Evolutionary conservation across 257 asterid species (phyloP), one percentile per base, ranked within the genome.

Genomic region (Solanum ahanhuiri): DNA sequence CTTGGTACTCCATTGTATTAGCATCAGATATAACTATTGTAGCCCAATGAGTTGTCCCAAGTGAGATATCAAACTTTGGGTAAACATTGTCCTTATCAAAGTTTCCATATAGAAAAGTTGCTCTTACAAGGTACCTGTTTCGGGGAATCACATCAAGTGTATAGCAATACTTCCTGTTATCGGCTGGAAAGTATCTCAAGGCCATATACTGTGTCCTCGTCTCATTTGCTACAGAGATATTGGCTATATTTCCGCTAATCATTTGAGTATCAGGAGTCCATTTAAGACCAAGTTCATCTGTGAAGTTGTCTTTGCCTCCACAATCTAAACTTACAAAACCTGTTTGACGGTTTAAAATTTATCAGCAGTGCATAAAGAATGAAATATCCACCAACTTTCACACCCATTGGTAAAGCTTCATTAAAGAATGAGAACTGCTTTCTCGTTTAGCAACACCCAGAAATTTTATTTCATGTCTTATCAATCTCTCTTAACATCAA

Each of bases 31-130:
- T 97, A 67, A 90, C 97, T 84, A 97, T 93, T 5, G 98, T 97
- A 82, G 94, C 90, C 99, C 99, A 97, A 89, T 88, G 96, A 37
- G 99, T 97, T 25, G 99, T 91, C 85, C 99, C 99, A 12, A 97
- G 85, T 2, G 98, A 94, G 86, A 97, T 89, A 86, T 97, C 99
- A 82, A 97, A 97, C 92, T 95, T 95, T 69, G 99, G 99, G 81
- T 97, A 97, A 12, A 94, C 96, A 33, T 94, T 90, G 75, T 91
- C 91, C 88, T 82, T 92, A 85, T 94, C 98, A 83, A 95, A 97
- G 94, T 95, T 87, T 0, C 98, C 98, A 58, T 97, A 97, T 91
- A 97, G 92, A 94, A 97, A 97, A 82, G 94, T 93, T 5, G 98
- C 95, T 86, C 99, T 92, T 87, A 97, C 79, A 75, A 97, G 99